Evolutionary conservation across 2,329 filamentous ascomycete genomes (phyloP).

Genomic region (Colletotrichum lindemuthianum): DNA sequence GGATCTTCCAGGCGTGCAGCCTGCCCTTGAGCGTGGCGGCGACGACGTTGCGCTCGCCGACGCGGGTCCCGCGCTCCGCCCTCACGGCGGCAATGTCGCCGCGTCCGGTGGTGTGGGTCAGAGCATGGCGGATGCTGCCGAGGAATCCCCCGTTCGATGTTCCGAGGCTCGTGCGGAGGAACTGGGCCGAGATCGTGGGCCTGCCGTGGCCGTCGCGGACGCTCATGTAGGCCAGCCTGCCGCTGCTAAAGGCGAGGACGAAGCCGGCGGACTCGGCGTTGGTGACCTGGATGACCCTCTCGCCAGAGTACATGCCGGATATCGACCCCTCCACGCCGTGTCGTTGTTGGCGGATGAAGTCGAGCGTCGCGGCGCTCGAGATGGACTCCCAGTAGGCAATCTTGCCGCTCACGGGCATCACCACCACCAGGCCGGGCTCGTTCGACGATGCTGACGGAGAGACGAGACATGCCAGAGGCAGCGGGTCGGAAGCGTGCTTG

Average conservation of each 20-base stretch:
- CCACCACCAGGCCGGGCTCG: constrained; percentile 86
- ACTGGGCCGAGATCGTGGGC: constrained; percentile 80
- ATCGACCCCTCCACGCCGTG: constrained; percentile 81
- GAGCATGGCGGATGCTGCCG: constrained; percentile 80
- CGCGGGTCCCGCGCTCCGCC: constrained; percentile 74
- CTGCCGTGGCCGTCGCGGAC: constrained; percentile 89
- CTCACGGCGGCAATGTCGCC: constrained; percentile 85
- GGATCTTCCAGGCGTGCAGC: constrained; percentile 87
- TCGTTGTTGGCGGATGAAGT: constrained; percentile 83
- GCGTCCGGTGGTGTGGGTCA: constrained; percentile 75
- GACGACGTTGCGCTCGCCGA: constrained; percentile 87
- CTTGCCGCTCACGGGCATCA: constrained; percentile 85
- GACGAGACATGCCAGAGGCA: constrained; percentile 86
- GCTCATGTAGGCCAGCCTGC: constrained; percentile 86
- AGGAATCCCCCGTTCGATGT: constrained; percentile 74
- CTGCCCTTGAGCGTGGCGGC: constrained; percentile 81
- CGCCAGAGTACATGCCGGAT: constrained; percentile 79
- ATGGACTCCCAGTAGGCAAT: constrained; percentile 97
- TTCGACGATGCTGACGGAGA: constrained; percentile 80
- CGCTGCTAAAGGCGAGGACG: constrained; percentile 84
- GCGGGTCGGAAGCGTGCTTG: constrained; percentile 72
- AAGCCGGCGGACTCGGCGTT: constrained; percentile 89
- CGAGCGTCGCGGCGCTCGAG: constrained; percentile 85
- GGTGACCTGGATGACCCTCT: constrained; percentile 79
- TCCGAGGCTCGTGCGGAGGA: constrained; percentile 72